Conservation (phyloP, 2,329 filamentous ascomycete genomes). For the Parastagonospora nodorum region DNA sequence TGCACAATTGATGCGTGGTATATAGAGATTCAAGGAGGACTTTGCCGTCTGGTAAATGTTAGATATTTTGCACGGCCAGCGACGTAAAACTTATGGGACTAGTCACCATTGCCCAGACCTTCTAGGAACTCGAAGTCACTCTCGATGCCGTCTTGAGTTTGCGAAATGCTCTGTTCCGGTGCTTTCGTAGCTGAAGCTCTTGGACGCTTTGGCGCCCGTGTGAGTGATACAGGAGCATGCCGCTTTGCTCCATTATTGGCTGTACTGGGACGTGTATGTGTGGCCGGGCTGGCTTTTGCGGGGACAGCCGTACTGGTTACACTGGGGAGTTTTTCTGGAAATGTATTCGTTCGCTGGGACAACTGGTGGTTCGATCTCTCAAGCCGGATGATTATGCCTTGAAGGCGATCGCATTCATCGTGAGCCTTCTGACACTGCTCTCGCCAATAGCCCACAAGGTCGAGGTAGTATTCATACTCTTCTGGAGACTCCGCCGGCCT, state of each 20-base stretch:
- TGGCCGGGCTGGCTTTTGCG: too few relatives aligned
- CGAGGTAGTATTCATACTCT: slow-evolving; percentile 41
- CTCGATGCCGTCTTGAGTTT: slow-evolving; percentile 28
- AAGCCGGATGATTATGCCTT: slow-evolving; percentile 27
- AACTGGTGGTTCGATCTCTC: slow-evolving; percentile 34
- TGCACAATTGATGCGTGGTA: slow-evolving; percentile 34
- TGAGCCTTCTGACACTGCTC: slow-evolving; percentile 30
- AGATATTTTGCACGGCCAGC: not conserved
- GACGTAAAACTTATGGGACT: not conserved
- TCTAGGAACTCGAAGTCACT: slow-evolving; percentile 35
- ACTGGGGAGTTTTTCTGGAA: not conserved
- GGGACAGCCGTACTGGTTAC: not conserved
- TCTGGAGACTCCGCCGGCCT: slow-evolving; percentile 22
- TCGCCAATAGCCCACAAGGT: slow-evolving; percentile 49
- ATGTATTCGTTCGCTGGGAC: slow-evolving; percentile 4
- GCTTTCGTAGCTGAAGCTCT: slow-evolving; percentile 6
- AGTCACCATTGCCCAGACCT: slow-evolving; percentile 27
- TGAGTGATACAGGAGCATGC: slow-evolving; percentile 17
- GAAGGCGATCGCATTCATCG: slow-evolving; percentile 27
- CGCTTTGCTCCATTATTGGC: slow-evolving; percentile 20
- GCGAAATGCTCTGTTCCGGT: slow-evolving; percentile 9
- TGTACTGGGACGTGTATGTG: not conserved
- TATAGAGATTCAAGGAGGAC: slow-evolving; percentile 36
- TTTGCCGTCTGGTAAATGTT: slow-evolving; percentile 21
- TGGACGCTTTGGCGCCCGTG: slow-evolving; percentile 17